Evolutionary conservation across 1,284 basidiomycete genomes (phyloP), one percentile per base, ranked within the genome.

Genomic region (Ceratobasidium sp.): DNA sequence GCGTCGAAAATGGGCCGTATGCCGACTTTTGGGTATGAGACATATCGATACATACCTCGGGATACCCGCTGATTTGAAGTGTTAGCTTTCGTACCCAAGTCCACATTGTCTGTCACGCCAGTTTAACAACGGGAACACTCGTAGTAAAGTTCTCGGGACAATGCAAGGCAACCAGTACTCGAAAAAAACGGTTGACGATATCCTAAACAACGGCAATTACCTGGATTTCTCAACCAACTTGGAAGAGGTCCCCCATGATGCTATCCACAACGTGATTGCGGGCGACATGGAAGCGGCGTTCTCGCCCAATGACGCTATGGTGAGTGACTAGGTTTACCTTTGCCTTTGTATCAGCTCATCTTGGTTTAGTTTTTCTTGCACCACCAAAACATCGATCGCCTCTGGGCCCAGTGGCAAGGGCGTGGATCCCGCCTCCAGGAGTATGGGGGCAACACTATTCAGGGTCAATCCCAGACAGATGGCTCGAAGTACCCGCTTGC

Each of bases 351-450:
- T 3, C 26, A 12, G 20, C 54, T 69, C 12, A 54, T 2, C 0
- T 10, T 54, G 3, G 13, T 59, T 4, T 38, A 65, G 73, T 78
- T 78, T 71, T 78, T 75, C 62, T 56, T 78, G n/a, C 77, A 74
- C n/a, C 77, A 78, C 64, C 69, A 73, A 33, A 61, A 78, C 17
- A 76, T 79, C 62, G 78, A 79, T 65, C 78, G 78, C 28, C 28
- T 79, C 15, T 79, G 78, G 78, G 78, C 78, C 0, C 38, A 54
- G 9, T 79, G 78, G 78, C 78, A 79, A 57, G 76, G 61, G 7
- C 26, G 38, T 17, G 66, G 54, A 7, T n/a, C 73, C 40, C 73
- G 73, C 26, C 46, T 75, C 20, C 61, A 65, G 33, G 73, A 75
- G 13, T 75, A 75, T 28, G 2, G 26, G 4, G 73, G 73, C 4